Conservation (phyloP, 768 basidiomycete genomes). For the Naematelia aurantialba region DNA sequence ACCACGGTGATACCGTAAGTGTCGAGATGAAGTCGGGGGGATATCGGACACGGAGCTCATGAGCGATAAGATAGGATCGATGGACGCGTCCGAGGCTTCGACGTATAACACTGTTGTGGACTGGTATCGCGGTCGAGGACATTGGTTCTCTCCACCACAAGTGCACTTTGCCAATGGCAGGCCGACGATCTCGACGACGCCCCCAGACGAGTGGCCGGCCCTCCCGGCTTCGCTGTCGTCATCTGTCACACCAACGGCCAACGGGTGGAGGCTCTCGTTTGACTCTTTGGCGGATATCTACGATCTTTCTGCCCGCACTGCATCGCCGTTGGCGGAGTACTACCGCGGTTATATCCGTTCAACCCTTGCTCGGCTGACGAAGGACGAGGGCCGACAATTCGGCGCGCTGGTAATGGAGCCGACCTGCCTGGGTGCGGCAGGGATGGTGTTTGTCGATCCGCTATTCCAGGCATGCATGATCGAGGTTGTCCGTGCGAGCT, state of each 20-base stretch:
- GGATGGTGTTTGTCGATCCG: constrained; percentile 96
- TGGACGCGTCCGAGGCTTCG: constrained; percentile 86
- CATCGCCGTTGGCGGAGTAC: constrained; percentile 59
- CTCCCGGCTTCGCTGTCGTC: constrained; percentile 19
- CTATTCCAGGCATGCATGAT: constrained; percentile 86
- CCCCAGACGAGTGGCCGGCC: constrained; percentile 39
- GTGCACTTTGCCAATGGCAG: constrained; percentile 65
- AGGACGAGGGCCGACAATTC: constrained; percentile 49
- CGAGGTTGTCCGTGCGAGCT: constrained; percentile 65
- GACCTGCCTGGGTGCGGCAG: constrained; percentile 87
- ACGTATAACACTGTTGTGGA: constrained; percentile 78
- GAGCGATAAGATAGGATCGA: constrained; percentile 65
- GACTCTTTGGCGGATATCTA: constrained; percentile 63
- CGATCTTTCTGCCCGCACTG: constrained; percentile 62
- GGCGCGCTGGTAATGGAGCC: constrained; percentile 83
- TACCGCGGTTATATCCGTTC: constrained; percentile 63
- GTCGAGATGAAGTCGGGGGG: background rate
- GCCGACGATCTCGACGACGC: constrained; percentile 39
- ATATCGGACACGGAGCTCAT: constrained; percentile 2
- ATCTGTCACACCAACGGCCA: background rate
- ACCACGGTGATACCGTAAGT: constrained; percentile 82
- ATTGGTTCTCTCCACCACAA: constrained; percentile 87
- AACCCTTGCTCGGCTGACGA: constrained; percentile 56
- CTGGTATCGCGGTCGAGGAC: constrained; percentile 85
- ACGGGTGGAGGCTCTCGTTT: constrained; percentile 45